A percentile compares a stretch with the other conserved stretches of the same genome.
Conservation (phyloP, 371 early-diverging fungal species). For the Mortierella sp. region DNA sequence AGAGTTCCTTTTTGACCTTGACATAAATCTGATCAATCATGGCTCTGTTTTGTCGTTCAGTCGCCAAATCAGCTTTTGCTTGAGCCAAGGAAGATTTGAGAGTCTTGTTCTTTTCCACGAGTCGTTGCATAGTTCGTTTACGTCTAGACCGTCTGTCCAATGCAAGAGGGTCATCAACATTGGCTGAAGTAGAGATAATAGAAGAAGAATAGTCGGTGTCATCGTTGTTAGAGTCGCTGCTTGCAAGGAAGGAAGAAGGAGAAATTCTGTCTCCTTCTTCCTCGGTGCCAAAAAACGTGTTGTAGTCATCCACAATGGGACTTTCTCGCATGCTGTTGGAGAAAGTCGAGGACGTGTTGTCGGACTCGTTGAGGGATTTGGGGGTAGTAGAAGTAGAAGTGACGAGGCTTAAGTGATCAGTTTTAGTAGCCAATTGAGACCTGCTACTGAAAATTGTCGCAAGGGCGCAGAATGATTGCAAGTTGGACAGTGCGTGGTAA, state of each 20-base stretch:
- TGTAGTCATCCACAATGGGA: conserved; percentile 43
- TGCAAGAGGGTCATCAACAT: conserved; percentile 19
- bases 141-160: conserved; percentile 32
- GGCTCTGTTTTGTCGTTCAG: conserved; percentile 39
- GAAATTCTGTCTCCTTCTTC: conserved; percentile 31
- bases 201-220: conserved; percentile 36
- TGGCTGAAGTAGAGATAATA: not conserved
- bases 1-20: conserved; percentile 48
- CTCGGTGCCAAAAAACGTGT: conserved; percentile 32
- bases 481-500: too few species aligned
- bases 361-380: conserved; percentile 8
- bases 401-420: not conserved
- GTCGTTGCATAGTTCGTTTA: conserved; percentile 45
- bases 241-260: conserved; percentile 9
- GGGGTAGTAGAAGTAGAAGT: not conserved
- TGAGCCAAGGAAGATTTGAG: conserved; percentile 38
- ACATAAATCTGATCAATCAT: conserved; percentile 50
- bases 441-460: conserved; percentile 1
- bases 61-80: conserved; percentile 44
- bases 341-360: conserved; percentile 32
- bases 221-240: conserved; percentile 38
- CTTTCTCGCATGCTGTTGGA: conserved; percentile 39
- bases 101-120: conserved; percentile 46
- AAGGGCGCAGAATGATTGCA: not conserved
- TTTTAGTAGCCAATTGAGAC: conserved; percentile 8